phyloP scores from a whole-genome alignment of 2,329 filamentous ascomycete genomes.

The Hypoxylon sp. region DNA sequence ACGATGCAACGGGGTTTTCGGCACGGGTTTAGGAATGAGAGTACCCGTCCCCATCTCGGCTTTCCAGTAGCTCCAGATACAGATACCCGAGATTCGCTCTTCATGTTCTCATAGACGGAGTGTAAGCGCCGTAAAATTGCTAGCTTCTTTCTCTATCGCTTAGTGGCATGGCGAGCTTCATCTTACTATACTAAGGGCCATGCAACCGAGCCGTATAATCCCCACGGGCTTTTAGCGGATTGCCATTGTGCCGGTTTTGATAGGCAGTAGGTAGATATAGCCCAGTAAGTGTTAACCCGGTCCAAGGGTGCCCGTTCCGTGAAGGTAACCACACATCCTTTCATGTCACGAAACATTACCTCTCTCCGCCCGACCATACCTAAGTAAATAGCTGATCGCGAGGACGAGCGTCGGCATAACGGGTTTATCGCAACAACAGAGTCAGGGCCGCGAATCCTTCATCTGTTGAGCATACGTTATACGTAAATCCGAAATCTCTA shows the following conservation, averaged over 20 bases:
- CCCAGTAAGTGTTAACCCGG: background rate
- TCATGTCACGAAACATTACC: background rate
- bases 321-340: background rate
- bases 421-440: background rate
- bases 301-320: no score
- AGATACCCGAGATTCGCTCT: constrained; percentile 22
- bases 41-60: constrained; percentile 12
- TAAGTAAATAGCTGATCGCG: background rate
- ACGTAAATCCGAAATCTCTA: background rate
- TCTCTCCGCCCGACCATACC: background rate
- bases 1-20: background rate
- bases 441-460: background rate
- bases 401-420: background rate
- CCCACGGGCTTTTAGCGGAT: background rate
- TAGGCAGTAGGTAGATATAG: no score
- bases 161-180: background rate
- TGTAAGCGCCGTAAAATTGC: background rate
- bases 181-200: background rate
- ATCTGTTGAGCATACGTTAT: background rate
- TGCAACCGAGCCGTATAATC: background rate
- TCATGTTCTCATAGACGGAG: background rate
- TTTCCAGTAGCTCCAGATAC: constrained; percentile 24
- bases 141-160: background rate
- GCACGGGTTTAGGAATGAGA: constrained; percentile 5
- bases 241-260: background rate